Percentiles rank a stretch among this genome's conserved stretches.
Conservation (phyloP, 257 asterid genomes). For the Knoxia roxburghii region DNA sequence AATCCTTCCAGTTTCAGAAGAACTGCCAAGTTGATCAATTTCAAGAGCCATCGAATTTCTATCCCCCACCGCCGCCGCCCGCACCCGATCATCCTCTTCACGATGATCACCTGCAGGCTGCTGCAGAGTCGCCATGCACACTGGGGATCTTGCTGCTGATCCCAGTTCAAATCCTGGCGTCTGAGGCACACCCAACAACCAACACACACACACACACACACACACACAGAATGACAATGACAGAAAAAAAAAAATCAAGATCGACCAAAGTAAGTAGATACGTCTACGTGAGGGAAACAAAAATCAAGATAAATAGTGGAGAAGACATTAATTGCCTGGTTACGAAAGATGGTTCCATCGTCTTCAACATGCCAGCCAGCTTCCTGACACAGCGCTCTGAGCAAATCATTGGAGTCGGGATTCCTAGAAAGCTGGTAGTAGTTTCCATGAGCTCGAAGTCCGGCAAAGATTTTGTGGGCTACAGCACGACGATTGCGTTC, state of each 20-base stretch:
- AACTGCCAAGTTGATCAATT: too few relatives aligned
- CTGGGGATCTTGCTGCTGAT: not conserved
- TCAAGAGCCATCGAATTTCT: too few relatives aligned
- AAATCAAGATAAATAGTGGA: not conserved
- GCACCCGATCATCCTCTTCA: too few relatives aligned
- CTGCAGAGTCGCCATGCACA: not conserved
- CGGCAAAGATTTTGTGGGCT: constrained; percentile 55
- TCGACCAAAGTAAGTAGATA: not conserved
- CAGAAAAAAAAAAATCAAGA: not conserved
- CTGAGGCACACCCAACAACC: not conserved
- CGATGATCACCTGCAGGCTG: not conserved
- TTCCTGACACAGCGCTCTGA: constrained; percentile 66
- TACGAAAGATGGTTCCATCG: constrained; percentile 50
- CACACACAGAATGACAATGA: too few relatives aligned
- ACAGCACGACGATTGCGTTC: constrained; percentile 52
- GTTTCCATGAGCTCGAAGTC: constrained; percentile 60
- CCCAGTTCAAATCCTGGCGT: not conserved
- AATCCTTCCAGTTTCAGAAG: not conserved
- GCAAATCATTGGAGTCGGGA: constrained; percentile 64
- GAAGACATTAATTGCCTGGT: constrained; percentile 24
- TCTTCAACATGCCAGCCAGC: constrained; percentile 83
- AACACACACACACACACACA: too few relatives aligned
- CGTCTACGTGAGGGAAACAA: not conserved
- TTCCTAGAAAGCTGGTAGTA: constrained; percentile 61
- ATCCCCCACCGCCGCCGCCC: too few relatives aligned